phyloP scores from a whole-genome alignment of 2,329 filamentous ascomycete species.

The Talaromyces atroroseus region DNA sequence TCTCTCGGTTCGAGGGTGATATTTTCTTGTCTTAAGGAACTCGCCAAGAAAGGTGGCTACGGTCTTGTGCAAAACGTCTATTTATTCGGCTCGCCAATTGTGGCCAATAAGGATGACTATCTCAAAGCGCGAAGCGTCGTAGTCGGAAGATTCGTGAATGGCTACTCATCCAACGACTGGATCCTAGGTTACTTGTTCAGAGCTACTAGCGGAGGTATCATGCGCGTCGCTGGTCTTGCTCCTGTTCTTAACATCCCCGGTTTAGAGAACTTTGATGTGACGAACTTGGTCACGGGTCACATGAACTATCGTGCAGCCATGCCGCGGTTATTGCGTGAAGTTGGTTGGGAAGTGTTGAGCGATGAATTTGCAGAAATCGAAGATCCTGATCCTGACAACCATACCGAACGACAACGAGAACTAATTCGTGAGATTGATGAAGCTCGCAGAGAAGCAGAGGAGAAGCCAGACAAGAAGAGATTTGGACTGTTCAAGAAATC shows the following conservation, averaged over 20 bases:
- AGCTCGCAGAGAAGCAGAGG: slow-evolving; percentile 78
- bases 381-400: slow-evolving; percentile 92
- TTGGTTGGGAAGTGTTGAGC: slow-evolving; percentile 84
- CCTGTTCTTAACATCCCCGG: slow-evolving; percentile 70
- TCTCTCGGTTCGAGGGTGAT: slow-evolving; percentile 89
- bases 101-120: slow-evolving; percentile 88
- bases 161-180: slow-evolving; percentile 93
- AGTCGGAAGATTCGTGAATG: slow-evolving; percentile 88
- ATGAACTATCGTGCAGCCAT: slow-evolving; percentile 96
- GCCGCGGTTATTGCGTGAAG: slow-evolving; percentile 77
- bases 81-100: slow-evolving; percentile 85
- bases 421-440: slow-evolving; percentile 96
- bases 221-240: slow-evolving; percentile 77
- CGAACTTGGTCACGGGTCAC: slow-evolving; percentile 78
- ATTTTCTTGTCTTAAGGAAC: slow-evolving; percentile 81
- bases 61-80: slow-evolving; percentile 94
- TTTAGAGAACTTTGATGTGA: slow-evolving; percentile 85
- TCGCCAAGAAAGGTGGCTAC: slow-evolving; percentile 74
- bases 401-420: slow-evolving; percentile 79
- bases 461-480: slow-evolving; percentile 64
- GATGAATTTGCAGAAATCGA: slow-evolving; percentile 97
- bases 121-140: slow-evolving; percentile 75
- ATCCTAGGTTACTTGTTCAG: slow-evolving; percentile 94
- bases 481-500: slow-evolving; percentile 79
- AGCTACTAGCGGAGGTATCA: slow-evolving; percentile 85